A percentile compares a stretch with the other conserved stretches of the same genome.
Conservation (phyloP, 148 eudicot species). For the Nyssa sinensis region DNA sequence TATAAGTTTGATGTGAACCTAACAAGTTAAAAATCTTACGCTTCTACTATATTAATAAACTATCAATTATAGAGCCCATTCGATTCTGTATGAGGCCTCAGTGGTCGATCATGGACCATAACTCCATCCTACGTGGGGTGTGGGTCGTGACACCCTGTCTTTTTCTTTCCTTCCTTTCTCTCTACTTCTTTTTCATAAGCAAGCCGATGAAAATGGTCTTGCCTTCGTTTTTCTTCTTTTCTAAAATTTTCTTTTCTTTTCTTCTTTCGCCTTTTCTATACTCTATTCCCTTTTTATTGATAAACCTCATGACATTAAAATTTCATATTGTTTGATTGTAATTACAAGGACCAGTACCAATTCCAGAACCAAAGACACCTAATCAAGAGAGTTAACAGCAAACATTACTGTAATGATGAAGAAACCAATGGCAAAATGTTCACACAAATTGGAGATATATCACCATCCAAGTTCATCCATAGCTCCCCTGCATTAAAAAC, state of each 20-base stretch:
- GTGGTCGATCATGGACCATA: too few species aligned
- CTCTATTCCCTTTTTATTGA: too few species aligned
- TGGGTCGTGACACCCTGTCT: too few species aligned
- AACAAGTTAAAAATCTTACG: too few species aligned
- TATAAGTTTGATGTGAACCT: too few species aligned
- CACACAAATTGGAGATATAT: constrained; percentile 62
- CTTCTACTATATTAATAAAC: too few species aligned
- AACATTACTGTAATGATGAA: constrained; percentile 41
- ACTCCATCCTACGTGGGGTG: too few species aligned
- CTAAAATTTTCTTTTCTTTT: neutral
- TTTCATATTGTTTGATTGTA: neutral
- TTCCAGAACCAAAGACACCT: neutral
- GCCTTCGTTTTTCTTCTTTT: neutral
- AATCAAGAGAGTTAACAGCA: constrained; percentile 1
- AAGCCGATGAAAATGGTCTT: neutral
- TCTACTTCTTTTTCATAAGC: neutral
- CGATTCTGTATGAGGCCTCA: too few species aligned
- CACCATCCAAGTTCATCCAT: constrained; percentile 72
- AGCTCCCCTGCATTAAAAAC: constrained; percentile 46
- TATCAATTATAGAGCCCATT: too few species aligned
- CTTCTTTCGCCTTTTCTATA: too few species aligned
- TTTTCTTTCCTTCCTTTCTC: neutral
- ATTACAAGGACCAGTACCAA: neutral
- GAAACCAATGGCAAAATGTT: constrained; percentile 52
- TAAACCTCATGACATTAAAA: too few species aligned